Conservation (phyloP, 129 eudicot species). For the Deinandra increscens region DNA sequence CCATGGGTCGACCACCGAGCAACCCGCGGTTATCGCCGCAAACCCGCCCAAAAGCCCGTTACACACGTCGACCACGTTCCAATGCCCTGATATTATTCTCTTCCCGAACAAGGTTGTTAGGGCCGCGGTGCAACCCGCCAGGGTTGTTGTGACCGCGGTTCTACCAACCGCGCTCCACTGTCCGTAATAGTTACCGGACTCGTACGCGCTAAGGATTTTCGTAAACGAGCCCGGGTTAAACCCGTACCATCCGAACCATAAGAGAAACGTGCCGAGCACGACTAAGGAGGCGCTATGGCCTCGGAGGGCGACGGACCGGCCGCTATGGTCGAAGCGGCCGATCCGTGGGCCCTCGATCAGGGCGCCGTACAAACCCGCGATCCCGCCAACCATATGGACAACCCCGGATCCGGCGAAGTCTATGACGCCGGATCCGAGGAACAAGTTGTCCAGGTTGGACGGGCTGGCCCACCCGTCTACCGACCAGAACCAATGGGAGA, state of each 20-base stretch:
- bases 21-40: constrained; percentile 56
- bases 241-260: constrained; percentile 90
- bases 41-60: constrained; percentile 61
- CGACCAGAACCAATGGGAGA: constrained; percentile 85
- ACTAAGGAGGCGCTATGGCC: constrained; percentile 74
- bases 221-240: constrained; percentile 71
- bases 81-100: constrained; percentile 48
- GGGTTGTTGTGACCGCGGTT: constrained; percentile 61
- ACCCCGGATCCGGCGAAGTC: constrained; percentile 85
- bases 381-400: constrained; percentile 74
- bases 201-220: constrained; percentile 35
- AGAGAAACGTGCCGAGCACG: constrained; percentile 57
- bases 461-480: constrained; percentile 72
- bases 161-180: constrained; percentile 64
- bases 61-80: constrained; percentile 60
- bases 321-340: constrained; percentile 56
- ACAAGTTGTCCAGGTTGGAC: constrained; percentile 16
- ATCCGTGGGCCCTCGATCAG: constrained; percentile 70
- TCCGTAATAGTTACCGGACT: constrained; percentile 39
- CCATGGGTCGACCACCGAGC: constrained; percentile 72
- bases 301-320: constrained; percentile 43
- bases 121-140: constrained; percentile 61
- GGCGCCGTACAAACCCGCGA: constrained; percentile 68
- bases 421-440: constrained; percentile 66
- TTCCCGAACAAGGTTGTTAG: constrained; percentile 48